Evolutionary conservation across 1,284 basidiomycete genomes (phyloP).

Genomic region (Fomitopsis palustris): DNA sequence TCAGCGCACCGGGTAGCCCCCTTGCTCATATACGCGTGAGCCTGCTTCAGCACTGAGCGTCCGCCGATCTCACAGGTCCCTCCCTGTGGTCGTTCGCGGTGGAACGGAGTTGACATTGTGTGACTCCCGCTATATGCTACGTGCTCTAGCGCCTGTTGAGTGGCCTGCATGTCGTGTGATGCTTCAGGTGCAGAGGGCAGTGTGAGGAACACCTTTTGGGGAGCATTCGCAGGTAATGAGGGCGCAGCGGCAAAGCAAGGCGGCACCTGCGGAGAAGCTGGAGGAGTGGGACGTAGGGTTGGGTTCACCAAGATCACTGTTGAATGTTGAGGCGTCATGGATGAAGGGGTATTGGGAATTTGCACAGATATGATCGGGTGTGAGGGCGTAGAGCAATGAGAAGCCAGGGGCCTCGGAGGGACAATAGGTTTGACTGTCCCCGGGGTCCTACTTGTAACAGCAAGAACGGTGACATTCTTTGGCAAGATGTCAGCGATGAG

Average conservation of each 20-base stretch:
- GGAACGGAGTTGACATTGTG: constrained; percentile 35
- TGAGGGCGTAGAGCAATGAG: constrained; percentile 15
- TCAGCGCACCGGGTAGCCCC: constrained; percentile 15
- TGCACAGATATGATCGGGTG: constrained; percentile 28
- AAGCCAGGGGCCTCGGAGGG: constrained; percentile 7
- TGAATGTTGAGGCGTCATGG: constrained; percentile 30
- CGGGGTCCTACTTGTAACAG: neutral
- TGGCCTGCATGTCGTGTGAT: constrained; percentile 10
- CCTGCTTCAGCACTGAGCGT: constrained; percentile 7
- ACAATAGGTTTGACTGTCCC: neutral
- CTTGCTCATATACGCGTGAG: constrained; percentile 20
- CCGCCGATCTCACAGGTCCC: constrained; percentile 7
- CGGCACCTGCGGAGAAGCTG: constrained; percentile 40
- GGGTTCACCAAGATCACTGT: constrained; percentile 53
- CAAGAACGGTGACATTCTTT: constrained; percentile 28
- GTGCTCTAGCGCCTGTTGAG: constrained; percentile 15
- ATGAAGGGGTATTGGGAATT: constrained; percentile 28
- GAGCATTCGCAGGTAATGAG: constrained; percentile 11
- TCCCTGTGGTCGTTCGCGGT: constrained; percentile 30
- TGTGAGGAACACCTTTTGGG: neutral
- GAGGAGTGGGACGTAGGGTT: constrained; percentile 55
- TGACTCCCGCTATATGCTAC: constrained; percentile 31
- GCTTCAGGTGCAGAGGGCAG: neutral
- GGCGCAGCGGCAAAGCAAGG: constrained; percentile 9
- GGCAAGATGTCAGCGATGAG: constrained; percentile 59